Percentiles rank a stretch among this genome's conserved stretches.
Evolutionary conservation across 1,284 basidiomycete genomes (phyloP).

Genomic region (Ustilago lituana): DNA sequence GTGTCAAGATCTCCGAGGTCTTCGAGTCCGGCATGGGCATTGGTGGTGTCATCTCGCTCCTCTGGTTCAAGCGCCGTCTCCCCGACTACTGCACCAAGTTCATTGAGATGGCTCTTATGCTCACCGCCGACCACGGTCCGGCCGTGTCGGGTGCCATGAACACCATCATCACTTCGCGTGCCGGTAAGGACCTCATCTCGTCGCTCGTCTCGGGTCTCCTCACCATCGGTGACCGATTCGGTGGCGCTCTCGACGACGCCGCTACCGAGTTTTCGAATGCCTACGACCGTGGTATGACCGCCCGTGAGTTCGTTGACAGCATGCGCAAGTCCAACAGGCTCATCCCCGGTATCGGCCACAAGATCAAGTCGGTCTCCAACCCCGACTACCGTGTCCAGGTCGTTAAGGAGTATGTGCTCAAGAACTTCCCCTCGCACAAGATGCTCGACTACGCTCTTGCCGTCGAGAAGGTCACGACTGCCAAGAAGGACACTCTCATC

Average conservation of each 20-base stretch:
- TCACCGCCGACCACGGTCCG: constrained; percentile 91
- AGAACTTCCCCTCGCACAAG: constrained; percentile 85
- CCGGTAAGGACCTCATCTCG: constrained; percentile 97
- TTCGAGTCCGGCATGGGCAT: constrained; percentile 75
- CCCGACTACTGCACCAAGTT: constrained; percentile 70
- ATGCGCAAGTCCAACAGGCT: constrained; percentile 96
- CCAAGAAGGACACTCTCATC: constrained; percentile 89
- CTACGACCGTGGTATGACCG: constrained; percentile 87
- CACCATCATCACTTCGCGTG: constrained; percentile 98
- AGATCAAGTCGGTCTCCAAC: constrained; percentile 84
- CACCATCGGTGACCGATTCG: constrained; percentile 97
- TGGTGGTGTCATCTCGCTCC: constrained; percentile 92
- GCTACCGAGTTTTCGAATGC: constrained; percentile 87
- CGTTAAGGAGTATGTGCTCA: constrained; percentile 94
- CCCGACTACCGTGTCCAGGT: constrained; percentile 82
- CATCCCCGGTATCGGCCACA: constrained; percentile 98
- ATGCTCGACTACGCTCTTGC: constrained; percentile 95
- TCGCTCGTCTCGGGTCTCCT: constrained; percentile 94
- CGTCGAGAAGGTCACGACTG: constrained; percentile 95
- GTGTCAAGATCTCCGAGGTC: constrained; percentile 98
- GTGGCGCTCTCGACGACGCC: constrained; percentile 98
- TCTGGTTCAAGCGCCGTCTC: constrained; percentile 95
- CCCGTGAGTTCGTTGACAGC: constrained; percentile 96
- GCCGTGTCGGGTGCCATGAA: constrained; percentile 89
- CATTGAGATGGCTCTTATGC: constrained; percentile 99